Percentiles rank a stretch among this genome's conserved stretches.
These are phyloP conservation scores for Arthroderma uncinatum DNA, from an alignment of 2,329 filamentous ascomycete genomes.

Conservation along the genomic window DNA sequence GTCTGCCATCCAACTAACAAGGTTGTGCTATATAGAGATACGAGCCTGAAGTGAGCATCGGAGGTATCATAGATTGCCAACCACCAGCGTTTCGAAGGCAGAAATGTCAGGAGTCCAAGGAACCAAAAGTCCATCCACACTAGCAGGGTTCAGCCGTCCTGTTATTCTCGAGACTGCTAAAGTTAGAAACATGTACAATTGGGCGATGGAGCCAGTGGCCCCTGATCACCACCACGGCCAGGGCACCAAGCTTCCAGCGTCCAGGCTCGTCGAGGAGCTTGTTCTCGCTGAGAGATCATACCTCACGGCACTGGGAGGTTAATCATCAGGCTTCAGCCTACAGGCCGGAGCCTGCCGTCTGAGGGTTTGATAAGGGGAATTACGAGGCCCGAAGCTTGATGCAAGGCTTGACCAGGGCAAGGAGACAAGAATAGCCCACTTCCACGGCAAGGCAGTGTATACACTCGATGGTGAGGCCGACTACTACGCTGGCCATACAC, in stretches of 20 bases:
- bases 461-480: too few relatives aligned
- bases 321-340: background rate
- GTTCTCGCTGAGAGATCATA: background rate
- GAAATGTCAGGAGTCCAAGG: background rate
- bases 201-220: background rate
- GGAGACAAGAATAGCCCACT: background rate
- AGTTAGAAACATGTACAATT: background rate
- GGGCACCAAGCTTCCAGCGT: background rate
- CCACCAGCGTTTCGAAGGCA: background rate
- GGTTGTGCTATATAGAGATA: background rate
- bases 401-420: background rate
- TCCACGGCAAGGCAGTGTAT: too few relatives aligned
- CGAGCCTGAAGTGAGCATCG: background rate
- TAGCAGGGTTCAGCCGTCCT: background rate
- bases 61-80: background rate
- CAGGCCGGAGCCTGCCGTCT: background rate
- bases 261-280: background rate
- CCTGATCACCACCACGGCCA: background rate
- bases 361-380: background rate
- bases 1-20: background rate
- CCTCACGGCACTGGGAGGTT: background rate
- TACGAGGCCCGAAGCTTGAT: slow-evolving; percentile 1
- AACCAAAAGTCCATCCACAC: background rate
- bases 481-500: too few relatives aligned
- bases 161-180: background rate